phyloP scores from a whole-genome alignment of 2,329 filamentous ascomycete genomes.

The Acrocalymma vagum region DNA sequence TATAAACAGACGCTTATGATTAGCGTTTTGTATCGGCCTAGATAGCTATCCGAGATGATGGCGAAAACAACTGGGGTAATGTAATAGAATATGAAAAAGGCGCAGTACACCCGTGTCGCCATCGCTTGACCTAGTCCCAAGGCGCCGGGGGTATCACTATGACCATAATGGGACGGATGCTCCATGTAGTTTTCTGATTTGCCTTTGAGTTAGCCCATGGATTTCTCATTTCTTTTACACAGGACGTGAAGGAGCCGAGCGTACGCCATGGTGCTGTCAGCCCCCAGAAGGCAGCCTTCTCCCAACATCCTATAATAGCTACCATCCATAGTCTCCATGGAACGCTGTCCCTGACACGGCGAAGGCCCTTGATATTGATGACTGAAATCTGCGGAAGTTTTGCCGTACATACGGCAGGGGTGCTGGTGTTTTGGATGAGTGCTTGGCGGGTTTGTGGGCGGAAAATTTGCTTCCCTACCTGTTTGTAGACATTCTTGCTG shows the following conservation, averaged over 20 bases:
- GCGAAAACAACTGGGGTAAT: constrained; percentile 46
- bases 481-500: too few species aligned
- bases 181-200: constrained; percentile 58
- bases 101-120: constrained; percentile 64
- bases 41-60: constrained; percentile 47
- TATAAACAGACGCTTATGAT: constrained; percentile 40
- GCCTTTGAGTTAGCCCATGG: too few species aligned
- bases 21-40: constrained; percentile 50
- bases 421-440: too few species aligned
- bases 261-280: constrained; percentile 44
- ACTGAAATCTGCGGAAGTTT: too few species aligned
- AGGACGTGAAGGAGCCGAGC: constrained; percentile 19
- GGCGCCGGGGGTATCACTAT: constrained; percentile 43
- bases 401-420: too few species aligned
- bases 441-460: too few species aligned
- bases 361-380: too few species aligned
- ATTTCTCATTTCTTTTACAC: neutral
- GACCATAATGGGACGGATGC: constrained; percentile 31
- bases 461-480: too few species aligned
- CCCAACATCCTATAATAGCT: constrained; percentile 33
- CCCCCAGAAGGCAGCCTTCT: constrained; percentile 39
- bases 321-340: constrained; percentile 35
- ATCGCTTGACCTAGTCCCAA: constrained; percentile 41
- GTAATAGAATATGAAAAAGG: constrained; percentile 64
- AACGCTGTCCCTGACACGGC: constrained; percentile 30